Base-by-base conservation (phyloP, 2,329 filamentous ascomycete species). In the Venturia aucupariae region DNA sequence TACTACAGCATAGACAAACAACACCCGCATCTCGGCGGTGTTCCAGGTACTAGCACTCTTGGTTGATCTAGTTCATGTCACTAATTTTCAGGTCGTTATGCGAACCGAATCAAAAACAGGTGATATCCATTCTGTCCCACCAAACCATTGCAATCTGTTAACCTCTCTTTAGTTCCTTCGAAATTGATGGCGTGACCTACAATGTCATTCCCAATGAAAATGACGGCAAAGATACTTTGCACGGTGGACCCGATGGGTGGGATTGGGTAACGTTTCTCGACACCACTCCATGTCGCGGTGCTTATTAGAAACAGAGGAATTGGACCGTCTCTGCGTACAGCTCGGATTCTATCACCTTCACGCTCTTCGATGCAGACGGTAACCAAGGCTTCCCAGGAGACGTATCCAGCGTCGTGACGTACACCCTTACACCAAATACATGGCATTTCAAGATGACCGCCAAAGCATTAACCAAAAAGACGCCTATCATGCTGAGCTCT, bases 401-500 rank as follows among this genome's bases (percentile, higher is more conserved):
- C 73, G 89, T 93, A 6, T 76, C 89, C 61, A 86, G 86, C 66
- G 85, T 89, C 73, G 81, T 91, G 67, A 91, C 88, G 4, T 93
- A 92, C 75, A 87, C 86, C 0, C 74, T 92, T 62, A 80, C 79
- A 4, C 83, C 85, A 35, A 79, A 82, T 72, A 83, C 84, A 60
- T 92, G 89, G 88, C 81, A 89, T 71, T 80, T 91, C 70, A 87
- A 84, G 75, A 90, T 92, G 80, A 77, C 86, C 17, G 89, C 89
- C 48, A 74, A 88, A 64, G 79, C 89, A 3, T 86, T 86, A 10
- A 90, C 87, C 38, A 85, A 89, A 77, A 87, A 86, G 77, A 92
- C 90, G 6, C 90, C 90, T 60, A 90, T 93, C 74, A 92, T 93
- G 89, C 81, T 93, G 65, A 89, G 83, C 72, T 84, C 85, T 54